phyloP scores from a whole-genome alignment of 257 asterid genomes.

The Thymus mandschuricus region DNA sequence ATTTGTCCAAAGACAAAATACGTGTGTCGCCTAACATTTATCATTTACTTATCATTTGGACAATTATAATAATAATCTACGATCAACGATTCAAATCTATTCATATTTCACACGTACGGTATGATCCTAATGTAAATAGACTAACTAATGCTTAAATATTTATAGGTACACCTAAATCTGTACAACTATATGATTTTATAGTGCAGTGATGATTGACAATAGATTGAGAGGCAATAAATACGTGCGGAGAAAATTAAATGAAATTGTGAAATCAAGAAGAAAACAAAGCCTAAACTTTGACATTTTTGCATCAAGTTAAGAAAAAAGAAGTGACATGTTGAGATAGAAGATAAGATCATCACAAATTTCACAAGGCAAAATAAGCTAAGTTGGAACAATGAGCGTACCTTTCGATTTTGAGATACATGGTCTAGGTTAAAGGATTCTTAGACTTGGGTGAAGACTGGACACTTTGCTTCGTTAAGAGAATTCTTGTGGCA shows the following conservation, averaged over 20 bases:
- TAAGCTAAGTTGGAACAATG: background rate
- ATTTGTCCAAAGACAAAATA: background rate
- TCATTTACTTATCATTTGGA: background rate
- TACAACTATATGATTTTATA: no score
- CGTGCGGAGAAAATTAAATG: background rate
- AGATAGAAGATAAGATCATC: conserved; percentile 24
- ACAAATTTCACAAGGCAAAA: conserved; percentile 23
- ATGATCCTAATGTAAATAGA: no score
- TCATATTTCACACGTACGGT: no score
- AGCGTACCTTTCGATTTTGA: no score
- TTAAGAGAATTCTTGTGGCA: conserved; percentile 53
- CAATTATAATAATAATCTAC: no score
- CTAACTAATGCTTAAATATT: no score
- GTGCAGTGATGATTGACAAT: no score
- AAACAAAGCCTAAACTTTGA: conserved; percentile 27
- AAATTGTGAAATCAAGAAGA: background rate
- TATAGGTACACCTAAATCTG: no score
- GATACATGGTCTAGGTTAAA: background rate
- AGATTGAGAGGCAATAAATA: background rate
- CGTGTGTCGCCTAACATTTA: background rate
- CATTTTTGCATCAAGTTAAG: background rate
- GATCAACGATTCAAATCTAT: no score
- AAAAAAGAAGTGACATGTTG: conserved; percentile 23
- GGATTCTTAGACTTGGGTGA: conserved; percentile 1
- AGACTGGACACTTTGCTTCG: conserved; percentile 41